Base-by-base conservation (phyloP, 495 filamentous ascomycete genomes). In the Lindgomyces ingoldianus region DNA sequence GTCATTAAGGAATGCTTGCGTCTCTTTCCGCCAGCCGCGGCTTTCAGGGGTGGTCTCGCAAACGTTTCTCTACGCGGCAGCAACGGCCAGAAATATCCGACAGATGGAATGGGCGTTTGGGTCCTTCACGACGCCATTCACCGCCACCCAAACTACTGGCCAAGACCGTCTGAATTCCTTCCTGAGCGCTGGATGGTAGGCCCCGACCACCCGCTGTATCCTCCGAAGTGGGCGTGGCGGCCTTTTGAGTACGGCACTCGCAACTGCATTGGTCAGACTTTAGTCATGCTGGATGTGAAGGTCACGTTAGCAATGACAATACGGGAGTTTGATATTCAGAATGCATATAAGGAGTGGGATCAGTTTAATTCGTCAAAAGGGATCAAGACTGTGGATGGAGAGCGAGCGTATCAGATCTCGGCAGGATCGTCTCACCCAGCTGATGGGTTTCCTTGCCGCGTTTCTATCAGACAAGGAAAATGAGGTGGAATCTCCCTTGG, bases 231-330 rank as follows among this genome's bases (percentile, higher is more conserved):
- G 11, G 57, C 44, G 4, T 60, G 39, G 22, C 22, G 57, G 2
- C 57, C 42, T 12, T 60, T 60, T 39, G 57, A 51, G 30, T 24
- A 74, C 12, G 82, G 82, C 1, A 77, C 81, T 8, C 62, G 54
- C 9, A 46, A 44, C 26, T 57, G 54, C 24, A 29, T 57, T 25
- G 54, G 41, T 22, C 10, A 81, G 16, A 75, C 74, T 18, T 85
- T 81, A 64, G 79, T 84, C 24, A 81, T 82, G 0, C 78, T 83
- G 6, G 68, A 85, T 67, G 70, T 81, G 1, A 76, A 75, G 49
- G 65, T 81, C 30, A 69, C 79, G n/a, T 41, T 83, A 24, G 81
- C 75, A 0, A 60, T 83, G 64, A 76, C 73, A 9, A 62, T 77
- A 14, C 72, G 82, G 19, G 67, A 73, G 6, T 81, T 84, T 64